phyloP scores from a whole-genome alignment of 78 protist genomes.

The slime mould (Dictyostelium discoideum) region dicty_2.7 NC_007091.3:2306001-2306500 shows the following conservation, averaged over 20 bases:
- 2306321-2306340: slow-evolving; percentile 31
- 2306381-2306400: slow-evolving; percentile 73
- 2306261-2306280: slow-evolving; percentile 20
- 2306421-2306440: slow-evolving; percentile 75
- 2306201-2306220: background rate
- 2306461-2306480: background rate
- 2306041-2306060: too few species aligned
- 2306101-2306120: background rate
- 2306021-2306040: too few species aligned
- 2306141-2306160: background rate
- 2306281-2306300: background rate
- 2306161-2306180: background rate
- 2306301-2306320: slow-evolving; percentile 6
- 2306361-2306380: slow-evolving; percentile 74
- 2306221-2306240: background rate
- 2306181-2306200: background rate
- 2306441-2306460: slow-evolving; percentile 73
- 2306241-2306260: background rate
- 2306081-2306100: background rate
- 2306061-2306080: too few species aligned
- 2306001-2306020: too few species aligned
- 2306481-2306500: too few species aligned
- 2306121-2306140: background rate
- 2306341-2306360: slow-evolving; percentile 64
- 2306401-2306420: slow-evolving; percentile 52